These are phyloP conservation scores for Rhizoctonia solani DNA, from an alignment of 1,284 basidiomycete species.

Conservation along the genomic window DNA sequence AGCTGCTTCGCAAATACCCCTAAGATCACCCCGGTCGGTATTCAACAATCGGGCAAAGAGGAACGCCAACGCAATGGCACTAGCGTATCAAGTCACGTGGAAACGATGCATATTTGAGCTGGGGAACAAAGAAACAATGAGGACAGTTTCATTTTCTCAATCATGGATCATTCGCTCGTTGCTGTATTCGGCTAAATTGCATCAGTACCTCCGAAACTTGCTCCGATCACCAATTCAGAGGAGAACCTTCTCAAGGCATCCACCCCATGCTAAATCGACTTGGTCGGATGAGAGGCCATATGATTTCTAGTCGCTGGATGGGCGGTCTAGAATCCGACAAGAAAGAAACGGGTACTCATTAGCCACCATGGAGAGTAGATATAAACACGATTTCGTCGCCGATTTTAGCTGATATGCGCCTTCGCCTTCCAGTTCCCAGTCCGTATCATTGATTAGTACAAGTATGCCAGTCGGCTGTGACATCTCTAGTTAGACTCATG, in stretches of 20 bases:
- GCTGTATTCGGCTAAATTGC: too few species aligned
- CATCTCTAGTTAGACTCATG: background rate
- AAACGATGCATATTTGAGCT: background rate
- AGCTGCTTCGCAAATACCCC: too few species aligned
- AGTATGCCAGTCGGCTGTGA: conserved; percentile 88
- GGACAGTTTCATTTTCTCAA: background rate
- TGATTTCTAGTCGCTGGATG: background rate
- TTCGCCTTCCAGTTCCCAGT: conserved; percentile 98
- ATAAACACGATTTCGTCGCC: conserved; percentile 95
- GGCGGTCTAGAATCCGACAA: background rate
- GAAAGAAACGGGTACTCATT: conserved; percentile 21
- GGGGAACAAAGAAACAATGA: conserved; percentile 3
- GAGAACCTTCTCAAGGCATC: background rate
- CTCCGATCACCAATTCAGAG: background rate
- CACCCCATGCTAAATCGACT: background rate
- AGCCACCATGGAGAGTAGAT: conserved; percentile 93
- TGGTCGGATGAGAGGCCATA: background rate
- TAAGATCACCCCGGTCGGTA: too few species aligned
- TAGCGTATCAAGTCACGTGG: conserved; percentile 7
- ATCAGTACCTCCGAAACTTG: too few species aligned
- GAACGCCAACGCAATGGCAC: too few species aligned
- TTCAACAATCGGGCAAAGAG: too few species aligned
- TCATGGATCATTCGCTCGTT: too few species aligned
- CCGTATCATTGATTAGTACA: conserved; percentile 93
- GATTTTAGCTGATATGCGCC: conserved; percentile 78